Percentiles rank a stretch among this genome's conserved stretches.
phyloP scores from a whole-genome alignment of 164 flowering plant species.

The Vitis vinifera region ASM3070453v1 NC_081820.1:26564501-26565000 shows the following conservation, averaged over 20 bases:
- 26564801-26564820: conserved; percentile 75
- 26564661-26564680: conserved; percentile 77
- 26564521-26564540: conserved; percentile 53
- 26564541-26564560: conserved; percentile 75
- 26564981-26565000: conserved; percentile 19
- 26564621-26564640: conserved; percentile 66
- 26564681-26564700: conserved; percentile 58
- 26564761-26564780: conserved; percentile 56
- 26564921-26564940: conserved; percentile 61
- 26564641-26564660: conserved; percentile 58
- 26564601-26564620: conserved; percentile 56
- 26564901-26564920: conserved; percentile 29
- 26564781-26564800: conserved; percentile 53
- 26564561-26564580: conserved; percentile 92
- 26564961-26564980: conserved; percentile 38
- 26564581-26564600: conserved; percentile 58
- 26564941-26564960: conserved; percentile 87
- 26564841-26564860: conserved; percentile 68
- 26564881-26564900: conserved; percentile 40
- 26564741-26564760: conserved; percentile 82
- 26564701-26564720: conserved; percentile 65
- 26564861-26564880: conserved; percentile 78
- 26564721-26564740: conserved; percentile 58
- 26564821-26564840: conserved; percentile 70
- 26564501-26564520: conserved; percentile 45